A percentile compares a stretch with the other conserved stretches of the same genome.
Conservation (phyloP, 495 filamentous ascomycete species). For the Aspergillus bertholletiae region DNA sequence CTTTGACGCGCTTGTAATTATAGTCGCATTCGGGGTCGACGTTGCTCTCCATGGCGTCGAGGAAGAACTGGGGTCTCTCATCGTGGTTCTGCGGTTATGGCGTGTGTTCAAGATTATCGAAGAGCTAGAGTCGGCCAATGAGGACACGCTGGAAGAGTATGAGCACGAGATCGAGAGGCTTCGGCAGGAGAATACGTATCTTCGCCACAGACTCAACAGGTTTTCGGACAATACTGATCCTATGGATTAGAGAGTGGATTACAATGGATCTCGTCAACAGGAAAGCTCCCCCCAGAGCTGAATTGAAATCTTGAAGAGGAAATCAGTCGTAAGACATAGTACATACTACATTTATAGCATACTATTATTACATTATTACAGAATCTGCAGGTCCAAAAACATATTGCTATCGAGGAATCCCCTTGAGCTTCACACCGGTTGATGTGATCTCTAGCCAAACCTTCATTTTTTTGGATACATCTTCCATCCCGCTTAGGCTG, state of each 20-base stretch:
- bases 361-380: too few relatives aligned
- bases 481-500: conserved; percentile 26
- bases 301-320: too few relatives aligned
- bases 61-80: neutral
- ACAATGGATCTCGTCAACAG: too few relatives aligned
- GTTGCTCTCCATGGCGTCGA: neutral
- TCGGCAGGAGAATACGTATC: neutral
- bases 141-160: neutral
- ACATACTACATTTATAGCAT: too few relatives aligned
- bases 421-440: conserved; percentile 2
- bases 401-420: neutral
- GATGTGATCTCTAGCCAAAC: conserved; percentile 20
- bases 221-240: too few relatives aligned
- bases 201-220: neutral
- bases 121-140: neutral
- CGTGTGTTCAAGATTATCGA: neutral
- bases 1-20: neutral
- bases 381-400: too few relatives aligned
- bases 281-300: too few relatives aligned
- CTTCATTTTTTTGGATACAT: conserved; percentile 25
- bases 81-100: neutral
- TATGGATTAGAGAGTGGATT: too few relatives aligned
- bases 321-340: too few relatives aligned
- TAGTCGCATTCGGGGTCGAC: neutral
- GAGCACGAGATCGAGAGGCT: neutral